Base-by-base conservation (phyloP, 345 rosid genomes). In the Syzygium jambos region DNA sequence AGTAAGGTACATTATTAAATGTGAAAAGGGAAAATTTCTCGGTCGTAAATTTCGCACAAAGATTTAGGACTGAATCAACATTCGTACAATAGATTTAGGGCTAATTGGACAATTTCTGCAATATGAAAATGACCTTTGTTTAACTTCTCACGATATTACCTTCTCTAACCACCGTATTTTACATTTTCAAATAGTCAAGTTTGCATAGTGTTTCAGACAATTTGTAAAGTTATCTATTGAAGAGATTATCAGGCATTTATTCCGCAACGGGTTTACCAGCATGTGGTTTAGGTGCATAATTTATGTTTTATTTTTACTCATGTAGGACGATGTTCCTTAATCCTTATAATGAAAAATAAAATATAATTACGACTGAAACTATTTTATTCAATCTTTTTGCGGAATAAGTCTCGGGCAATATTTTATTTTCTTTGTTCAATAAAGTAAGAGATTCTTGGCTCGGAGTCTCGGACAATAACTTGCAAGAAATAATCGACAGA, bases 191-290 rank as follows among this genome's bases (percentile, higher is more conserved):
- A 25, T 59, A 7, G 11, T 59, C 12, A 59, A 25, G 15, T 59
- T 57, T 25, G 29, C 7, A 11, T 59, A 11, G 15, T 10, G 29
- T 57, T 57, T 0, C 1, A 59, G 15, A 59, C 3, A 2, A 29
- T 5, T 25, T 59, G 11, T 6, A 2, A 59, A 1, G 30, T 59
- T 27, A 59, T 3, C 0, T 0, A 59, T 59, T 59, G 29, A 59
- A 59, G 15, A 27, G 65, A 25, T 59, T 0, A 27, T 25, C 0
- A 0, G 0, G 29, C 14, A 0, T 0, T 25, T 25, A 25, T 11
- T 57, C 29, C 29, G 0, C 30, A 27, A 11, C 0, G 1, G 12
- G 65, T n/a, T 57, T 57, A 57, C 7, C 27, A 57, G 15, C 15
- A 3, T 11, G 3, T 25, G 15, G 65, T 0, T 59, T 5, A 59